Base-by-base conservation (phyloP, 1,139 yeast genomes). In the Yueomyces sp. region DNA sequence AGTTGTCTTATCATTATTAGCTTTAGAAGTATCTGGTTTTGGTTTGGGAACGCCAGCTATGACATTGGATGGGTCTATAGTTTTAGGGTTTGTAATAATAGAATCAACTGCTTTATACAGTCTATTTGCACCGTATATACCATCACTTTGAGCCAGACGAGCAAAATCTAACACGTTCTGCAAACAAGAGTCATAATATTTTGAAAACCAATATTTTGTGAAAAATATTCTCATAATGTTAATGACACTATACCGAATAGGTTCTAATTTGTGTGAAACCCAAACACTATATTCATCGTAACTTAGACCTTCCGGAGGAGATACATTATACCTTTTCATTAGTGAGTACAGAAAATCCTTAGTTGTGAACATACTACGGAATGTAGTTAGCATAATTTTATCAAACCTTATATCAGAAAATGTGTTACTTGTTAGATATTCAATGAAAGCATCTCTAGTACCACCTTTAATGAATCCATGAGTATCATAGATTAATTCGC, bases 291-390 rank as follows among this genome's bases (percentile, higher is more conserved):
- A 84, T 55, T 86, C 95, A 46, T 82, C 94, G 50, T 77, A 81
- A 45, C 84, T 75, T 46, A 89, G 65, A 0, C 94, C 95, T 52
- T 82, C 95, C 0, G 96, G 96, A 3, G 96, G 93, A 47, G 75
- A 77, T 34, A 77, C 66, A 45, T 78, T 71, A 62, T 80, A 89
- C 43, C 94, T 68, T 31, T 69, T 69, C 28, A 80, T 75, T 46
- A 89, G 65, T 39, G 73, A 59, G 8, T 69, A 71, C 42, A 86
- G 67, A 31, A 89, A 67, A 44, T 78, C 83, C 2, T 71, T 63
- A 1, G 91, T 73, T 2, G 80, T 70, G 66, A 81, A 75, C 58
- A 87, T 81, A 32, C 89, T 78, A 32, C 82, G 69, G 60, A 85
- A 85, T 1, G 93, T 80, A 31, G 80, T 65, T 47, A 89, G 65